A percentile compares a stretch with the other conserved stretches of the same genome.
Conservation (phyloP, 148 eudicot genomes). For the Rhododendron henanense region DNA sequence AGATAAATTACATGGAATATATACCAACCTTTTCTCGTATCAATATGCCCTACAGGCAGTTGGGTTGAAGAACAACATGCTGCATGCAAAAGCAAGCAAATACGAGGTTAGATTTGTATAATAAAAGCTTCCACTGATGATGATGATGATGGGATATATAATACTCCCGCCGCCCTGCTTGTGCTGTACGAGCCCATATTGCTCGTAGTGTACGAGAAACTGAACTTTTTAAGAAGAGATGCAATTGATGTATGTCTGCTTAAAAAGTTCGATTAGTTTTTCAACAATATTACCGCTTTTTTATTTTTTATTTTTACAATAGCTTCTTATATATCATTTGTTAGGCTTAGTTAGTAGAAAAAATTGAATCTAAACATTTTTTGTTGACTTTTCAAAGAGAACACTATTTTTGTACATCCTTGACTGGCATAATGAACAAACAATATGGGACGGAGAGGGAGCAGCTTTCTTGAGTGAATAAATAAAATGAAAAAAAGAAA, state of each 20-base stretch:
- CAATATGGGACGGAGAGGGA: neutral
- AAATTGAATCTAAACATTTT: too few relatives aligned
- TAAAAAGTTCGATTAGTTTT: too few relatives aligned
- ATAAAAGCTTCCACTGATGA: neutral
- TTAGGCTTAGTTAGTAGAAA: too few relatives aligned
- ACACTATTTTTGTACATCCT: too few relatives aligned
- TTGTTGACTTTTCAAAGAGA: too few relatives aligned
- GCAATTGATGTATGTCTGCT: neutral
- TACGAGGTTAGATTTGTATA: neutral
- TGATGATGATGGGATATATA: neutral
- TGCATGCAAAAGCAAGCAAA: slow-evolving; percentile 20
- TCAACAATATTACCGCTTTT: too few relatives aligned
- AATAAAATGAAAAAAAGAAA: neutral
- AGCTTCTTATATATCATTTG: too few relatives aligned
- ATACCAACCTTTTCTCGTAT: neutral
- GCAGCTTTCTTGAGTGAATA: neutral
- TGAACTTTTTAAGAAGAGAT: too few relatives aligned
- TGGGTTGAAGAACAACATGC: slow-evolving; percentile 46
- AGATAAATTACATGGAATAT: too few relatives aligned
- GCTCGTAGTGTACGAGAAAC: neutral
- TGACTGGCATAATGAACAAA: too few relatives aligned
- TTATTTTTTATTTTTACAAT: too few relatives aligned
- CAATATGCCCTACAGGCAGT: neutral
- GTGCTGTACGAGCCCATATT: too few relatives aligned
- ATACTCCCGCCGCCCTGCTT: neutral